Percentiles rank a stretch among this genome's conserved stretches.
These are phyloP conservation scores for Phylloporus scabripes DNA, from an alignment of 768 basidiomycete species.

Conservation along the genomic window DNA sequence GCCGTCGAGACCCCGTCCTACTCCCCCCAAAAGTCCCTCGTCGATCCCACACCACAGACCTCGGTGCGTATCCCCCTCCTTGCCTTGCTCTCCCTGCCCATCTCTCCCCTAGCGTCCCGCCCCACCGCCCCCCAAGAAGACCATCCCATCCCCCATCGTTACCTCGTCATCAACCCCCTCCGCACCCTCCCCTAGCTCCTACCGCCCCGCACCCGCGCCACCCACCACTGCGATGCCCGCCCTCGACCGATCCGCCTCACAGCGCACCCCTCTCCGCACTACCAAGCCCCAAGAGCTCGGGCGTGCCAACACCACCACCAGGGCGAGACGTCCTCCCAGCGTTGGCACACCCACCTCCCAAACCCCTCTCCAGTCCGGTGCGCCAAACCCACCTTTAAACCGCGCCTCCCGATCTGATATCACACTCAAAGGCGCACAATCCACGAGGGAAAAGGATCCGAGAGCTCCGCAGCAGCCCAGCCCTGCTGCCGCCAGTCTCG, in stretches of 20 bases:
- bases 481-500: slow-evolving; percentile 58
- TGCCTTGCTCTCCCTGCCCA: background rate
- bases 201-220: slow-evolving; percentile 74
- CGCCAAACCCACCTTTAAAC: slow-evolving; percentile 37
- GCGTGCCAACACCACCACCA: slow-evolving; percentile 68
- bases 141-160: slow-evolving; percentile 21
- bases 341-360: slow-evolving; percentile 20
- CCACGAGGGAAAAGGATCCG: slow-evolving; percentile 36
- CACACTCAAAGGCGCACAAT: slow-evolving; percentile 39
- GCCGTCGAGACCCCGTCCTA: slow-evolving; percentile 37
- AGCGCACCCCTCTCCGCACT: slow-evolving; percentile 61
- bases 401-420: slow-evolving; percentile 55
- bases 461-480: slow-evolving; percentile 40
- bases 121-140: slow-evolving; percentile 41
- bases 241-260: slow-evolving; percentile 85
- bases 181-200: slow-evolving; percentile 40
- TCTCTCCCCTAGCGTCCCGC: slow-evolving; percentile 31
- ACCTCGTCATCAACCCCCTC: slow-evolving; percentile 29
- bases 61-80: slow-evolving; percentile 39
- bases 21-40: slow-evolving; percentile 25
- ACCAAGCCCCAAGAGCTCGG: slow-evolving; percentile 42
- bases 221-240: slow-evolving; percentile 57
- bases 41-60: slow-evolving; percentile 50
- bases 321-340: slow-evolving; percentile 52
- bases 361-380: slow-evolving; percentile 27